Evolutionary conservation across 2,329 filamentous ascomycete genomes (phyloP).

Genomic region (Chrysoporthe austroafricana): DNA sequence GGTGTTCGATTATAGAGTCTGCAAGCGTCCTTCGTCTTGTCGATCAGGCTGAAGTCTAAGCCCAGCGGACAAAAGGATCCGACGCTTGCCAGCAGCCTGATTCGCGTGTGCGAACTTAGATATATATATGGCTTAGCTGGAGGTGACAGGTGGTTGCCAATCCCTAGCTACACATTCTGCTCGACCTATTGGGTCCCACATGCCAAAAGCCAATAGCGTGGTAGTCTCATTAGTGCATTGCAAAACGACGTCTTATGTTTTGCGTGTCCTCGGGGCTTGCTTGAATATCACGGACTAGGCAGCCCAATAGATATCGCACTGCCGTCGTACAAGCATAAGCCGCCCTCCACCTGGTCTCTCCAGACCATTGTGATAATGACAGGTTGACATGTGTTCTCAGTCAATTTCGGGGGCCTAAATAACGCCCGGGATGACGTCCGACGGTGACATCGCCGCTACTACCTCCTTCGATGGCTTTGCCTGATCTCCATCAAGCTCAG

Average conservation of each 20-base stretch:
- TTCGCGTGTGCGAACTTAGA: not conserved
- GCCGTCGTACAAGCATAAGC: no score
- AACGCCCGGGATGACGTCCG: not conserved
- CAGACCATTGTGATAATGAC: not conserved
- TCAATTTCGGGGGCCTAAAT: not conserved
- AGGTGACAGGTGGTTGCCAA: not conserved
- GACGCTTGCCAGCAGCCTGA: not conserved
- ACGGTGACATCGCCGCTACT: not conserved
- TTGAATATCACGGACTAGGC: no score
- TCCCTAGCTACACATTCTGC: not conserved
- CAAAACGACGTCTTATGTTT: not conserved
- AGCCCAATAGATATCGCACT: no score
- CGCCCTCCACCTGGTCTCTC: no score
- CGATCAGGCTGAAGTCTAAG: constrained; percentile 4
- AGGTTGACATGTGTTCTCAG: not conserved
- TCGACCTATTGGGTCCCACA: not conserved
- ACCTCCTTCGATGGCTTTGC: no score
- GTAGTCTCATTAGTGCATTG: not conserved
- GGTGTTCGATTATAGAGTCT: not conserved
- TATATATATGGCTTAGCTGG: not conserved
- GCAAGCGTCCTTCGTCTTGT: not conserved
- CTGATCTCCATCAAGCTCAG: not conserved
- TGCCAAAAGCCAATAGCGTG: not conserved
- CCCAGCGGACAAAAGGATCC: not conserved
- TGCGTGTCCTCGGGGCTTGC: no score